These are phyloP conservation scores for Arthrobotrys conoides DNA, from an alignment of 2,329 filamentous ascomycete species.

Conservation along the genomic window DNA sequence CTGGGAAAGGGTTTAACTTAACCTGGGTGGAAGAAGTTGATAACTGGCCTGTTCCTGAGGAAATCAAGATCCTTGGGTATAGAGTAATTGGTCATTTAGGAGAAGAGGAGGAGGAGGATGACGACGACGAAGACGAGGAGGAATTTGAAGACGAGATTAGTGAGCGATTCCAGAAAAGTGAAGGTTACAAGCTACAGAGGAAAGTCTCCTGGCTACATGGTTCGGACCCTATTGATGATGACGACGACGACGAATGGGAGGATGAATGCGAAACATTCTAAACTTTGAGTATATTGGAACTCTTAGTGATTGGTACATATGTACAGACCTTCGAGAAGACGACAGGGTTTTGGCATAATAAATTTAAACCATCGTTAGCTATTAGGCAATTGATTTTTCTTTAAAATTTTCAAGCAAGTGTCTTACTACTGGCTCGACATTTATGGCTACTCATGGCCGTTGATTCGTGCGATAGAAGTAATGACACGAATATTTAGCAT, in stretches of 20 bases:
- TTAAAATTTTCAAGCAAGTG: background rate
- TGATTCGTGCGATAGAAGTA: background rate
- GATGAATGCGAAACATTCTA: background rate
- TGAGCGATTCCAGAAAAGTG: background rate
- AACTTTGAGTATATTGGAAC: background rate
- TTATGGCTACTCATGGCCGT: background rate
- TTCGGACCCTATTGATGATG: background rate
- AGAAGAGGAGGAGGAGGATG: background rate
- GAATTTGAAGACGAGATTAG: background rate
- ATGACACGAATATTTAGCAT: background rate
- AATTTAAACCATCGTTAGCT: background rate
- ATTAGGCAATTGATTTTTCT: background rate
- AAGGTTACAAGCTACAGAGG: background rate
- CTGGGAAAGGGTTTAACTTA: conserved; percentile 66
- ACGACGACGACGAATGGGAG: conserved; percentile 5
- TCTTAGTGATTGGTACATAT: background rate
- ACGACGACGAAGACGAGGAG: background rate
- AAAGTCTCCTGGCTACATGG: background rate
- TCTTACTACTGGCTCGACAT: background rate
- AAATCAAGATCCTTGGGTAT: conserved; percentile 40
- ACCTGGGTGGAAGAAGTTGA: conserved; percentile 62
- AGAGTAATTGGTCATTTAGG: conserved; percentile 7
- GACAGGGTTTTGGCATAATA: background rate
- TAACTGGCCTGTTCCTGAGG: conserved; percentile 33
- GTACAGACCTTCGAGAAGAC: background rate